A percentile compares a stretch with the other conserved stretches of the same genome.
Conservation (phyloP, 495 filamentous ascomycete species). For the Aspergillus cavernicola region DNA sequence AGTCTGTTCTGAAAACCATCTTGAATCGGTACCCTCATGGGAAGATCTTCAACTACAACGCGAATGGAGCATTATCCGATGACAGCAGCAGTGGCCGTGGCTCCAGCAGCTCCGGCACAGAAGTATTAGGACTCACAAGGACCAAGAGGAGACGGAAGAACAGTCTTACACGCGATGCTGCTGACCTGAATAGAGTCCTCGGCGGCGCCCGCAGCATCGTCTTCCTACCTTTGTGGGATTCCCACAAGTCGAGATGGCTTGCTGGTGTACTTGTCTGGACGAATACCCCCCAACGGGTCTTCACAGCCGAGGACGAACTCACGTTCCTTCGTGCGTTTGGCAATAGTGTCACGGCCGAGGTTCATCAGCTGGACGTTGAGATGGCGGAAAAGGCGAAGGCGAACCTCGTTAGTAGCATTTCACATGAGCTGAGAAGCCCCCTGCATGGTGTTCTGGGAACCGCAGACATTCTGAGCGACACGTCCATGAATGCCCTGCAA, state of each 20-base stretch:
- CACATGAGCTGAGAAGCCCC: slow-evolving; percentile 66
- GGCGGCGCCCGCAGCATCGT: slow-evolving; percentile 22
- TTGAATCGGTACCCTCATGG: slow-evolving; percentile 56
- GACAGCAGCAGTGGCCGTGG: slow-evolving; percentile 12
- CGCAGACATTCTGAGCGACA: slow-evolving; percentile 59
- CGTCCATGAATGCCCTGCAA: slow-evolving; percentile 50
- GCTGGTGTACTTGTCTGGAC: slow-evolving; percentile 58
- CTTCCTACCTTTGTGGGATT: slow-evolving; percentile 56
- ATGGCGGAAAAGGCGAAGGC: slow-evolving; percentile 53
- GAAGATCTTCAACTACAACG: slow-evolving; percentile 56
- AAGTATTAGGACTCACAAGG: no score
- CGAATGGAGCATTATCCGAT: slow-evolving; percentile 26
- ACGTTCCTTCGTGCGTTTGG: slow-evolving; percentile 52
- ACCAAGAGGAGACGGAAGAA: slow-evolving; percentile 16
- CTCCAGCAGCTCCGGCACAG: slow-evolving; percentile 31
- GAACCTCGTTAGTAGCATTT: slow-evolving; percentile 65
- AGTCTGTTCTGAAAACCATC: slow-evolving; percentile 16
- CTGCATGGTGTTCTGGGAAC: slow-evolving; percentile 63
- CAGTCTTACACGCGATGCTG: slow-evolving; percentile 18
- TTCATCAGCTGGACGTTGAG: slow-evolving; percentile 49
- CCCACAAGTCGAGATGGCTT: slow-evolving; percentile 56
- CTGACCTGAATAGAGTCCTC: slow-evolving; percentile 21
- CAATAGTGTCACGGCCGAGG: slow-evolving; percentile 60
- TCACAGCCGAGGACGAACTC: slow-evolving; percentile 43
- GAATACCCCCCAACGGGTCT: slow-evolving; percentile 32